Conservation (phyloP, 495 filamentous ascomycete species). For the Hyphodiscus hymeniophilus region DNA sequence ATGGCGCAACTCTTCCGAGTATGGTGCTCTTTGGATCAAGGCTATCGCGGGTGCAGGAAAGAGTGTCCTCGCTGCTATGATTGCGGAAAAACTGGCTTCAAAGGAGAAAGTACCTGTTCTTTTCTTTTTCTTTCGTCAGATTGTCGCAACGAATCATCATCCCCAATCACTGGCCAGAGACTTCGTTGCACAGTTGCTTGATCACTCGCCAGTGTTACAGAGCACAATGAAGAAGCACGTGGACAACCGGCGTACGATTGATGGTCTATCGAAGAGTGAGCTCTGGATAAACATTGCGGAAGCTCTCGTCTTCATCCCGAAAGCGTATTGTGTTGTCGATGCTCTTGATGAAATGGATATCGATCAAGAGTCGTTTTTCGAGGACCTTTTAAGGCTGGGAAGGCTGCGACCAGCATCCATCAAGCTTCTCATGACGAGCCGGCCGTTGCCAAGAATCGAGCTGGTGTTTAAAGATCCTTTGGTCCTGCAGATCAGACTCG, state of each 20-base stretch:
- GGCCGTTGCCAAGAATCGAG: constrained; percentile 9
- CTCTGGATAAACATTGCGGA: constrained; percentile 18
- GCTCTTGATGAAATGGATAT: constrained; percentile 39
- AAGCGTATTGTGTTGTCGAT: constrained; percentile 38
- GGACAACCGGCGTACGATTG: constrained; percentile 17
- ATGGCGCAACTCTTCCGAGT: constrained; percentile 29
- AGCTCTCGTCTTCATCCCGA: constrained; percentile 24
- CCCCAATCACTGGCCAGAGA: constrained; percentile 34
- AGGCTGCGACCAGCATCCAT: not conserved
- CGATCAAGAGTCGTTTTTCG: constrained; percentile 1
- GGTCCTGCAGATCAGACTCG: not conserved
- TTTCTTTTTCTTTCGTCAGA: constrained; percentile 49
- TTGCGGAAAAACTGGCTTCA: constrained; percentile 24
- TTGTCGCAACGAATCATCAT: constrained; percentile 39
- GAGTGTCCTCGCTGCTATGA: constrained; percentile 36
- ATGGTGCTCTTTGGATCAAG: constrained; percentile 40
- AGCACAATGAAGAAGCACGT: constrained; percentile 20
- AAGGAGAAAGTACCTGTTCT: constrained; percentile 31
- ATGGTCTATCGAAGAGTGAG: not conserved
- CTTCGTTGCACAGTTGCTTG: constrained; percentile 35
- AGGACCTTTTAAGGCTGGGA: not conserved
- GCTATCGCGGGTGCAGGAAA: constrained; percentile 47
- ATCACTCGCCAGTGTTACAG: constrained; percentile 32
- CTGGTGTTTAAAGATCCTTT: not conserved
- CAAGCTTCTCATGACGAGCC: constrained; percentile 10